These are phyloP conservation scores for Candida sanyiensis DNA, from an alignment of 805 yeast species.

Conservation along the genomic window DNA sequence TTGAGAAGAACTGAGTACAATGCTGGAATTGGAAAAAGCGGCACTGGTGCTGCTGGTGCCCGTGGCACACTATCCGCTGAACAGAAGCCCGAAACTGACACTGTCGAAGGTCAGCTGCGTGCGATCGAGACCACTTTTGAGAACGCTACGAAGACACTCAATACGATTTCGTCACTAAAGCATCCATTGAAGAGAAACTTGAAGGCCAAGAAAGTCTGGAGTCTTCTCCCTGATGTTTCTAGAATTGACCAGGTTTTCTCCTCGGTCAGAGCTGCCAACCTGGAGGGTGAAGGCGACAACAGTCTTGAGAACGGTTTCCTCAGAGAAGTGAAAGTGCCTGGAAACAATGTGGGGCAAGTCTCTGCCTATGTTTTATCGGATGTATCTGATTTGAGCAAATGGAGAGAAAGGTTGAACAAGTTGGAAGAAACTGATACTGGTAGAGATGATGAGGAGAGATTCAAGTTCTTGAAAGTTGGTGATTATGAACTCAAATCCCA, in stretches of 20 bases:
- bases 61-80: conserved; percentile 15
- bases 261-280: conserved; percentile 54
- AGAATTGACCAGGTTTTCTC: conserved; percentile 75
- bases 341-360: conserved; percentile 60
- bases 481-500: conserved; percentile 67
- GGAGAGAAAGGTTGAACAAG: conserved; percentile 41
- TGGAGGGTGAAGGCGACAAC: conserved; percentile 24
- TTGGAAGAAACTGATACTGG: conserved; percentile 42
- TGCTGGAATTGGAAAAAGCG: conserved; percentile 26
- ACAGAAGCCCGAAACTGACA: conserved; percentile 30
- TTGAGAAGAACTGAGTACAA: conserved; percentile 90
- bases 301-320: conserved; percentile 52
- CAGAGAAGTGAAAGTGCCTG: conserved; percentile 63
- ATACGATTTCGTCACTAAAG: conserved; percentile 39
- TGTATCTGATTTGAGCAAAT: conserved; percentile 31
- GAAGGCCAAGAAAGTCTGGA: conserved; percentile 73
- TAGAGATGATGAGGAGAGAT: conserved; percentile 32
- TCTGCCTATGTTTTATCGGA: conserved; percentile 53
- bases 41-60: conserved; percentile 20
- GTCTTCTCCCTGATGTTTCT: conserved; percentile 85
- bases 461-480: conserved; percentile 56
- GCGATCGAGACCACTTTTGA: conserved; percentile 79
- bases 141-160: conserved; percentile 42
- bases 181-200: conserved; percentile 78
- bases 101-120: conserved; percentile 54